A percentile compares a stretch with the other conserved stretches of the same genome.
Conservation (phyloP, 768 basidiomycete species). For the Russula vinacea region DNA sequence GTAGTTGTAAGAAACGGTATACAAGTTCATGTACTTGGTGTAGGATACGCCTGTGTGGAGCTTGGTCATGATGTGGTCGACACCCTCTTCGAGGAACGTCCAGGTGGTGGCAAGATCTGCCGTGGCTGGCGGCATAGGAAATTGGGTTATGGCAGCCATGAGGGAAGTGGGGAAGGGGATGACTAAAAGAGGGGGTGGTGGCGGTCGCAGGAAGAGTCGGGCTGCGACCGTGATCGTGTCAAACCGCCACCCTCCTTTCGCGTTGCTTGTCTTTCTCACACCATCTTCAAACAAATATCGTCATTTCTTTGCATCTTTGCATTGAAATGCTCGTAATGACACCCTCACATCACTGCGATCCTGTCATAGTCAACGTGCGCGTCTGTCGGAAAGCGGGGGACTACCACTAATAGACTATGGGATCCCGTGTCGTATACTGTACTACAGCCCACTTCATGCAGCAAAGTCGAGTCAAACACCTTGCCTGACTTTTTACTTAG, state of each 20-base stretch:
- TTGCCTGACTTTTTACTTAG: neutral
- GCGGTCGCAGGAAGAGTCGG: constrained; percentile 21
- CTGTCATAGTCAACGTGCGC: neutral
- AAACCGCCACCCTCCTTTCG: neutral
- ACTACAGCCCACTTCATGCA: neutral
- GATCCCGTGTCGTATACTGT: neutral
- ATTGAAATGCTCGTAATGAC: too few species aligned
- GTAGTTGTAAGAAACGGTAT: constrained; percentile 97
- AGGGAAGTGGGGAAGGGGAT: neutral
- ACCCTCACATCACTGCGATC: neutral
- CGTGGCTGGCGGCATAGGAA: constrained; percentile 57
- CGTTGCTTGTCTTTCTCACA: neutral
- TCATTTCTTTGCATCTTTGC: neutral
- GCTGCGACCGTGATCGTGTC: constrained; percentile 3
- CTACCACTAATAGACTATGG: neutral
- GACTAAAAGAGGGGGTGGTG: constrained; percentile 13
- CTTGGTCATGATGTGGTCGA: constrained; percentile 92
- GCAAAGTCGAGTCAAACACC: neutral
- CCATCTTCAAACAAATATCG: neutral
- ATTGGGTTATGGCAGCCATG: constrained; percentile 23
- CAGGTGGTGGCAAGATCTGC: constrained; percentile 82
- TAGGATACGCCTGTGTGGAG: constrained; percentile 85
- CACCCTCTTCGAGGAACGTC: constrained; percentile 81
- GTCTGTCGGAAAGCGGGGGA: neutral
- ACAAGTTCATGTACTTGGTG: constrained; percentile 82